Percentiles rank a stretch among this genome's conserved stretches.
Conservation (phyloP, 2,329 filamentous ascomycete species). For the Cordyceps cicadae region DNA sequence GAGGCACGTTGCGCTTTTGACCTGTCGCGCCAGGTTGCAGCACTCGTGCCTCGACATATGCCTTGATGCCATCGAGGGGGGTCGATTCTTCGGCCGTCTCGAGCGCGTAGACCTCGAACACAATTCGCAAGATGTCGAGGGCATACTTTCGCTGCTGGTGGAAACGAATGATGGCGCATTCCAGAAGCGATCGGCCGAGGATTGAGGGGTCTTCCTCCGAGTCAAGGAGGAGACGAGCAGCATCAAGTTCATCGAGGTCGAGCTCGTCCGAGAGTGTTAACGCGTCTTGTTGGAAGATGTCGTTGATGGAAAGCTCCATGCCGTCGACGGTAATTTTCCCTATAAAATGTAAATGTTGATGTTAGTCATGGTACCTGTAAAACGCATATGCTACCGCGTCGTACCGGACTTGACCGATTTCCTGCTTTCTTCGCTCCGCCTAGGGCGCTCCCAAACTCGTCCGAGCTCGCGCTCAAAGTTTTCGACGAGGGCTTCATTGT, state of each 20-base stretch:
- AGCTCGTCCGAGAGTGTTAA: conserved; percentile 80
- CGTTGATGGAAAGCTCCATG: conserved; percentile 71
- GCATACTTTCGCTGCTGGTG: conserved; percentile 78
- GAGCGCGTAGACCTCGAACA: conserved; percentile 56
- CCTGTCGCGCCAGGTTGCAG: conserved; percentile 26
- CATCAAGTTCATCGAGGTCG: conserved; percentile 81
- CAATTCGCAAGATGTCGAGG: conserved; percentile 73
- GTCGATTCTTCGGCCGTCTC: conserved; percentile 47
- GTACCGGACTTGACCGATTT: conserved; percentile 59
- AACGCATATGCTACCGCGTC: not conserved
- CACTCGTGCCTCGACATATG: conserved; percentile 27
- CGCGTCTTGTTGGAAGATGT: conserved; percentile 76
- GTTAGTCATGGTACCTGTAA: not conserved
- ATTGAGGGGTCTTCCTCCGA: conserved; percentile 60
- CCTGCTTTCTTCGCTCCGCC: conserved; percentile 68
- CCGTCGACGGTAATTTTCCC: conserved; percentile 68
- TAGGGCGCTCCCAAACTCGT: conserved; percentile 63
- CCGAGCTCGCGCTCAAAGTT: conserved; percentile 66
- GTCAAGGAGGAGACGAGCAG: conserved; percentile 67
- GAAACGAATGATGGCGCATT: conserved; percentile 77
- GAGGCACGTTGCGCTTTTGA: conserved; percentile 58
- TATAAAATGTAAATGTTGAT: conserved; percentile 27
- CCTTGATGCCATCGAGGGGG: conserved; percentile 25
- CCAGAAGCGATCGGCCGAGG: conserved; percentile 64
- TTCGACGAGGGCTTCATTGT: conserved; percentile 60